phyloP scores from a whole-genome alignment of 345 rosid genomes.

The Arabis alpina region DNA sequence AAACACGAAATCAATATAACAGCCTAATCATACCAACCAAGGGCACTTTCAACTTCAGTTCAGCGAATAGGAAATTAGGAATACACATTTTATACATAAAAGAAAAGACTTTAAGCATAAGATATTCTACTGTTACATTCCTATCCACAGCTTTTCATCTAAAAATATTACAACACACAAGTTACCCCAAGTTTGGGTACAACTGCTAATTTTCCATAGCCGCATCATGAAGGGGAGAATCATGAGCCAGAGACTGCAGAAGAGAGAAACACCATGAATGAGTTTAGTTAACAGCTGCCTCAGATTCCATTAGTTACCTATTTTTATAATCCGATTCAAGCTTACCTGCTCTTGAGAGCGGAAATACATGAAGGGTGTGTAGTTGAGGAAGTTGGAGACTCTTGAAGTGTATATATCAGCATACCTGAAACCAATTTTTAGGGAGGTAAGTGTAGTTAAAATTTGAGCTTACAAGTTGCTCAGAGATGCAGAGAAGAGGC shows the following conservation, averaged over 20 bases:
- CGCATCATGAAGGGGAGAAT: slow-evolving; percentile 52
- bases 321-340: not conserved
- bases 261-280: slow-evolving; percentile 14
- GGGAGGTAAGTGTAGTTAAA: not conserved
- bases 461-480: not conserved
- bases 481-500: slow-evolving; percentile 12
- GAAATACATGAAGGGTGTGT: slow-evolving; percentile 96
- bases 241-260: slow-evolving; percentile 85
- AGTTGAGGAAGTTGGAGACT: slow-evolving; percentile 87
- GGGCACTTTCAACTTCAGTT: not conserved
- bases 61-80: not conserved
- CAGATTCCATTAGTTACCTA: not conserved
- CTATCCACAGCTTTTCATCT: slow-evolving; percentile 25
- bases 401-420: slow-evolving; percentile 93
- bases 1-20: not conserved
- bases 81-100: slow-evolving; percentile 32
- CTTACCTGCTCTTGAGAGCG: slow-evolving; percentile 92
- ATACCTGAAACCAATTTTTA: slow-evolving; percentile 57
- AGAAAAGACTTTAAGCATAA: not conserved
- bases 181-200: slow-evolving; percentile 2
- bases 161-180: slow-evolving; percentile 29
- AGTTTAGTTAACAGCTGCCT: not conserved
- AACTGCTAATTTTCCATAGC: slow-evolving; percentile 35
- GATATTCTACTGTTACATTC: slow-evolving; percentile 7
- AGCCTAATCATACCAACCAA: not conserved